Conservation (phyloP, 805 yeast species). For the Metschnikowia hibisci region DNA sequence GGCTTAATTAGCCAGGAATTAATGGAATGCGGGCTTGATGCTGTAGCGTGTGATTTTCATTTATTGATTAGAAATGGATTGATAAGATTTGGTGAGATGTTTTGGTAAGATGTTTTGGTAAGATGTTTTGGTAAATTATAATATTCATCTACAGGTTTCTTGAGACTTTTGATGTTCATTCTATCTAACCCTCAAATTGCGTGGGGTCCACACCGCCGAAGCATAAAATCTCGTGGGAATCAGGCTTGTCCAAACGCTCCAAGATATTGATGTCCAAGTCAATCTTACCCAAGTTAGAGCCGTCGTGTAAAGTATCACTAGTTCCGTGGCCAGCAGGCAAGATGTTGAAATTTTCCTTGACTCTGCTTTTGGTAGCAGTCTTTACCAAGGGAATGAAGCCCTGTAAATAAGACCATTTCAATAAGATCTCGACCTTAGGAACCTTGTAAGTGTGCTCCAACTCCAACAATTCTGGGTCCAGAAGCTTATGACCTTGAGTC, state of each 20-base stretch:
- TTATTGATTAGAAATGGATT: no score
- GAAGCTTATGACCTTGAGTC: conserved; percentile 55
- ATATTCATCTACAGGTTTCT: no score
- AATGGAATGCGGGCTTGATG: no score
- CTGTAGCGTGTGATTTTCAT: no score
- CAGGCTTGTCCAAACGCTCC: conserved; percentile 32
- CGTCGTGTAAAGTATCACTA: conserved; percentile 24
- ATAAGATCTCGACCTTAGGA: conserved; percentile 57
- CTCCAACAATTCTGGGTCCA: conserved; percentile 48
- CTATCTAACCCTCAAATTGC: conserved; percentile 7
- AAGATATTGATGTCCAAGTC: conserved; percentile 38
- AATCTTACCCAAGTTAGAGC: conserved; percentile 32
- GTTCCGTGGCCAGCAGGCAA: conserved; percentile 28
- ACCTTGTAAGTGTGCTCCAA: conserved; percentile 49
- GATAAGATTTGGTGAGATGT: no score
- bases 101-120: no score
- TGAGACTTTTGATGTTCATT: not conserved
- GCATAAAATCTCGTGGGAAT: conserved; percentile 30
- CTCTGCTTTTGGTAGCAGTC: conserved; percentile 50
- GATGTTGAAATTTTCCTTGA: conserved; percentile 53
- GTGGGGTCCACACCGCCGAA: conserved; percentile 34
- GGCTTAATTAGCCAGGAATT: no score
- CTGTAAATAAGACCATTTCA: conserved; percentile 70
- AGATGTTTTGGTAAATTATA: not conserved
- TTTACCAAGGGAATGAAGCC: conserved; percentile 73